Evolutionary conservation across 2,329 filamentous ascomycete species (phyloP).

Genomic region (Sclerotinia spermophila): DNA sequence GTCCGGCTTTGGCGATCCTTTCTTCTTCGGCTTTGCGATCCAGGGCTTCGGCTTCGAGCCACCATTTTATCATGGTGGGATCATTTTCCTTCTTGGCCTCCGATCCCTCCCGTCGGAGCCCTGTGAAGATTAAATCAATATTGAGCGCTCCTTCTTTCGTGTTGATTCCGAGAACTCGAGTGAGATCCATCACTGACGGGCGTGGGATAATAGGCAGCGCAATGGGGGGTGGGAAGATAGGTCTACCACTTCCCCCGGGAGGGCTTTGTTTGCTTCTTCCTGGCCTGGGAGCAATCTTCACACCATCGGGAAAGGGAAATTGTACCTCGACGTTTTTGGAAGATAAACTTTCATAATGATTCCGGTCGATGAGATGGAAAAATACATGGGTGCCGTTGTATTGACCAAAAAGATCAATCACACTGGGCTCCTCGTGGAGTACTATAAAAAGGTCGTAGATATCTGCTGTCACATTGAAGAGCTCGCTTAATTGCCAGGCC

Average conservation of each 20-base stretch:
- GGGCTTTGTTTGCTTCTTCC: background rate
- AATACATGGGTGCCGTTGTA: background rate
- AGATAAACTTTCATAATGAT: background rate
- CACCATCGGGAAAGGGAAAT: conserved; percentile 6
- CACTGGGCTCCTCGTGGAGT: background rate
- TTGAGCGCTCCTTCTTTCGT: background rate
- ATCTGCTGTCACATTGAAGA: conserved; percentile 5
- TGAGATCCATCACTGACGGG: background rate
- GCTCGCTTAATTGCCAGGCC: background rate
- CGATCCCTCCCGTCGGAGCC: background rate
- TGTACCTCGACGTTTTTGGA: background rate
- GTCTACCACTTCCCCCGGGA: background rate
- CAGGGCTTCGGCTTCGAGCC: background rate
- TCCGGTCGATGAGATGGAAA: background rate
- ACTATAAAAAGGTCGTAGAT: conserved; percentile 4
- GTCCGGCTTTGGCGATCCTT: background rate
- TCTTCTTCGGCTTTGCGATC: background rate
- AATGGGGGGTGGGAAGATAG: background rate
- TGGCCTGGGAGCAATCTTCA: background rate
- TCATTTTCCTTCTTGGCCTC: background rate
- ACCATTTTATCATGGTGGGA: background rate
- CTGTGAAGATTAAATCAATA: background rate
- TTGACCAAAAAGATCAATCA: background rate
- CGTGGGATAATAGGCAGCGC: background rate
- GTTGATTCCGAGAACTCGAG: background rate